Percentiles rank a stretch among this genome's conserved stretches.
Evolutionary conservation across 2,329 filamentous ascomycete genomes (phyloP).

Genomic region (Fusarium circinatum): DNA sequence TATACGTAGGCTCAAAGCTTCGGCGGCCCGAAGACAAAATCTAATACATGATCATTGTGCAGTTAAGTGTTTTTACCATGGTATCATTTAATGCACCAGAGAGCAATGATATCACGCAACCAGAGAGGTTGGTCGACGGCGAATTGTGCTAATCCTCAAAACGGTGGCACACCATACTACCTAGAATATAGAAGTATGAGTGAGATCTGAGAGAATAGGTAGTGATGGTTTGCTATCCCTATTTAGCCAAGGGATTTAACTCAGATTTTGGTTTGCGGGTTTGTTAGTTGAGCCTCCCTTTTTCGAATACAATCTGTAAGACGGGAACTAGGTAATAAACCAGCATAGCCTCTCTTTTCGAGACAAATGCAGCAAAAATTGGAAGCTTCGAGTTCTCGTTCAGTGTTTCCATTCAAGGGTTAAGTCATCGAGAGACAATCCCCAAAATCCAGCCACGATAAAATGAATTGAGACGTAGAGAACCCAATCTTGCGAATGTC

Average conservation of each 20-base stretch:
- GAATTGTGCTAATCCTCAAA: conserved; percentile 14
- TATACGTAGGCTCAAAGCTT: conserved; percentile 16
- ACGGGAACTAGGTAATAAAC: background rate
- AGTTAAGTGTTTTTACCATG: conserved; percentile 7
- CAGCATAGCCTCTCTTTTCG: background rate
- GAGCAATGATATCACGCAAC: conserved; percentile 20
- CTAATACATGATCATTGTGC: background rate
- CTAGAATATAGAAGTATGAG: background rate
- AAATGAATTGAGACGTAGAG: background rate
- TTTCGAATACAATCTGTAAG: background rate
- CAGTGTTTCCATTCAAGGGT: background rate
- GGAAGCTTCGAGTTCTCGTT: background rate
- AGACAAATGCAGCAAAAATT: background rate
- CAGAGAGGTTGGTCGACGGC: background rate
- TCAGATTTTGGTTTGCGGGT: background rate
- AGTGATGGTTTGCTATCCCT: background rate
- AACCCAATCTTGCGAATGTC: background rate
- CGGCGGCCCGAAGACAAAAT: background rate
- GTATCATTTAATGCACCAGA: conserved; percentile 30
- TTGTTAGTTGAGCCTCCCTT: background rate
- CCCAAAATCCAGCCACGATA: background rate
- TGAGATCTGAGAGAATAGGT: background rate
- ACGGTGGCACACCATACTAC: conserved; percentile 5
- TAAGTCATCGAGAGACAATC: background rate
- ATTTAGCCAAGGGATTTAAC: background rate